Evolutionary conservation across 106 monocot species (phyloP), one percentile per base, ranked within the genome.

Genomic region (Dioscorea alata): DNA sequence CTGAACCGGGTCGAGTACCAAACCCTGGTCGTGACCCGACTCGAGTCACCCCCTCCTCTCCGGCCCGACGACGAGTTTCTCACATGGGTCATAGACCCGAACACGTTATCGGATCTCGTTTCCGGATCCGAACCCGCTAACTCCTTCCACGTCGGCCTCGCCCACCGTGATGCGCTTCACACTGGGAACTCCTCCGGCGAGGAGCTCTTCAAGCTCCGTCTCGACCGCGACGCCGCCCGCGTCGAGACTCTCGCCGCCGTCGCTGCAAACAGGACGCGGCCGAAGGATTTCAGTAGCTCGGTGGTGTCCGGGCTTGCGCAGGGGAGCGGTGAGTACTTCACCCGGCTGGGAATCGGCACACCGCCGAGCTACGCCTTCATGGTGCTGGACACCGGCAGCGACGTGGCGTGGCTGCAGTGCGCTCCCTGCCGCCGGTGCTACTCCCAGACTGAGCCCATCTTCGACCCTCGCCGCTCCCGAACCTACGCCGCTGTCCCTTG

Each of bases 241-340:
- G 80, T 53, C 60, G 58, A 33, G 22, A 28, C 18, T 10, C 48
- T 79, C 53, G 25, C 15, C 0, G 42, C 42, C 42, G 42, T 10
- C 42, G 33, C 25, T 2, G 59, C 51, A 8, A 73, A 67, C 54
- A 60, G 59, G 12, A 73, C 73, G 49, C 25, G 13, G 21, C 16
- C 35, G 19, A 33, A 21, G 17, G 33, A 32, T 18, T 28, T 82
- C 70, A 66, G 61, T 13, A 67, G 70, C 50, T 48, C 73, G 33
- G 70, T 82, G 52, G 73, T 82, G 8, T 82, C 82, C 17, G 82
- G 82, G 49, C 78, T 78, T 4, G 63, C 82, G 10, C 73, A 74
- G 50, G 82, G 82, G 18, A 82, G 78, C 65, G 82, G 82, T 10
- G 73, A 78, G 69, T 82, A 82, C 74, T 82, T 82, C 74, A 78